Evolutionary conservation across 352 stramenopile species (phyloP).

Genomic region (Phytophthora syringae): DNA sequence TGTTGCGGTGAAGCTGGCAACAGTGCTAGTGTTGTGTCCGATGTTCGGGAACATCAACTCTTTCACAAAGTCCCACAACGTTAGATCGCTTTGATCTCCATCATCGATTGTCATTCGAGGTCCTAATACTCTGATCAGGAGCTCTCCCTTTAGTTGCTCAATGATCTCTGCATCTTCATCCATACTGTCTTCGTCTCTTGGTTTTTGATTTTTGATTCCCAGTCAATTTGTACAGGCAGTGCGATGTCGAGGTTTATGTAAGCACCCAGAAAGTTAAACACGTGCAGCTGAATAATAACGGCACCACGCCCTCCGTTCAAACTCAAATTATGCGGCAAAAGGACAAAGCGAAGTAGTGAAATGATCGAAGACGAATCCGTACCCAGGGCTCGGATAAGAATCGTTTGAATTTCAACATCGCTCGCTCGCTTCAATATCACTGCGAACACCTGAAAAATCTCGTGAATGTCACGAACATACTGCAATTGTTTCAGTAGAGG

Average conservation of each 20-base stretch:
- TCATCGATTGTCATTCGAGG: slow-evolving; percentile 34
- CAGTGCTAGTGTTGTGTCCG: background rate
- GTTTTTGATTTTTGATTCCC: slow-evolving; percentile 20
- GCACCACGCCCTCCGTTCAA: slow-evolving; percentile 11
- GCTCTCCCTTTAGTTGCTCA: slow-evolving; percentile 65
- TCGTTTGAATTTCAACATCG: slow-evolving; percentile 50
- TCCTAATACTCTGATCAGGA: slow-evolving; percentile 54
- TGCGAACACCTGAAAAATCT: slow-evolving; percentile 44
- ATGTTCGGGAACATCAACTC: slow-evolving; percentile 28
- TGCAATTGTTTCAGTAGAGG: slow-evolving; percentile 1
- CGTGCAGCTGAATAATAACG: slow-evolving; percentile 26
- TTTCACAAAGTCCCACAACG: slow-evolving; percentile 46
- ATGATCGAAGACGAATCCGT: slow-evolving; percentile 33
- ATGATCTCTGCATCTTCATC: slow-evolving; percentile 52
- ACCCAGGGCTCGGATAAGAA: slow-evolving; percentile 44
- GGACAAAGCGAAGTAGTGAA: slow-evolving; percentile 30
- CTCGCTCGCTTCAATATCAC: slow-evolving; percentile 46
- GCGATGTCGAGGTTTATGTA: slow-evolving; percentile 49
- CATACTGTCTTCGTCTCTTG: slow-evolving; percentile 5
- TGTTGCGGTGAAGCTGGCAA: slow-evolving; percentile 2
- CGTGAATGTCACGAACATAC: slow-evolving; percentile 20
- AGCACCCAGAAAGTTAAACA: slow-evolving; percentile 42
- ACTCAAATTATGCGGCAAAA: slow-evolving; percentile 14
- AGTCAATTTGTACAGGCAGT: slow-evolving; percentile 29
- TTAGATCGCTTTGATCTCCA: slow-evolving; percentile 39